These are phyloP conservation scores for Nemania sp. DNA, from an alignment of 2,329 filamentous ascomycete species.

Conservation along the genomic window DNA sequence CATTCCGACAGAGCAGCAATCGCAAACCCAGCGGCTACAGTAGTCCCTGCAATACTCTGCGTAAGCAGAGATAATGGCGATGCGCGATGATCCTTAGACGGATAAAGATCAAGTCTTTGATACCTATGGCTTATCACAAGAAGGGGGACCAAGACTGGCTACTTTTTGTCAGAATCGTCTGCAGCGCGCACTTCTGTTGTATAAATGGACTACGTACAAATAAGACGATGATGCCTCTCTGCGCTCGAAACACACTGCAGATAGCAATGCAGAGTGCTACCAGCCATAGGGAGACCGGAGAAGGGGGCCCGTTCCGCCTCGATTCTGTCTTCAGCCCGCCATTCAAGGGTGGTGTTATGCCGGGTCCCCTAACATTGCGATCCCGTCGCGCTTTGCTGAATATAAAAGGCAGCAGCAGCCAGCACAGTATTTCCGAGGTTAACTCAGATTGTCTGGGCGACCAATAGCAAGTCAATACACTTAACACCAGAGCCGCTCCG, in stretches of 20 bases:
- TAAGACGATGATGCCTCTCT: conserved; percentile 22
- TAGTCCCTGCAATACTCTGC: conserved; percentile 30
- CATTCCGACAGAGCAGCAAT: conserved; percentile 37
- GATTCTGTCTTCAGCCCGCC: background rate
- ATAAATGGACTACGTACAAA: conserved; percentile 16
- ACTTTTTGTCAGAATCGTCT: conserved; percentile 3
- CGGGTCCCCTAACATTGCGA: background rate
- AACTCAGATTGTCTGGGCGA: conserved; percentile 34
- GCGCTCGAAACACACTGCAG: conserved; percentile 30
- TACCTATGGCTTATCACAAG: conserved; percentile 34
- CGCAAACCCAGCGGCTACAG: conserved; percentile 30
- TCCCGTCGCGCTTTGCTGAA: conserved; percentile 18
- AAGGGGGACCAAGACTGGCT: conserved; percentile 41
- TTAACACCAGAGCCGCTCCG: conserved; percentile 34
- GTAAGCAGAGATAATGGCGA: conserved; percentile 24
- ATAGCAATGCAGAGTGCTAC: conserved; percentile 24
- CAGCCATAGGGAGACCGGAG: conserved; percentile 22
- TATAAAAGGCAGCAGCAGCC: conserved; percentile 37
- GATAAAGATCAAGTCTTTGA: conserved; percentile 18
- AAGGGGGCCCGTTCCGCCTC: background rate
- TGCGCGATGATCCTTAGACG: conserved; percentile 6
- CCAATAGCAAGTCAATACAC: conserved; percentile 28
- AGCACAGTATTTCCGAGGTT: conserved; percentile 41
- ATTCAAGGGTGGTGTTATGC: background rate
- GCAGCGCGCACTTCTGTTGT: background rate